Percentiles rank a stretch among this genome's conserved stretches.
Conservation (phyloP, 495 filamentous ascomycete species). For the Glonium stellatum region DNA sequence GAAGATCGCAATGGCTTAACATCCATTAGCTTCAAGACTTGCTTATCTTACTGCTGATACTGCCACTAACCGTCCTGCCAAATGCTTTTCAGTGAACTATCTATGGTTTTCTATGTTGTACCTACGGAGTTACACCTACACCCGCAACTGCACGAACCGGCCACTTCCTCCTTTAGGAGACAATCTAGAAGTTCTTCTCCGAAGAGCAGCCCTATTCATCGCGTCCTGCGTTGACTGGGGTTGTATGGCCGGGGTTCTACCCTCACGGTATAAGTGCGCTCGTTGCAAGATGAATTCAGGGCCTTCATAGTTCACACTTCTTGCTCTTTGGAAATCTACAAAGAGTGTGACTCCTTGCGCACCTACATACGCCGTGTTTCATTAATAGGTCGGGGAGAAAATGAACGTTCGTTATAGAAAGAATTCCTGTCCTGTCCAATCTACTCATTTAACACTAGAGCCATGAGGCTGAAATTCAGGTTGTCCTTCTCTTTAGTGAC, state of each 20-base stretch:
- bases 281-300: conserved; percentile 32
- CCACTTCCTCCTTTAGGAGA: conserved; percentile 25
- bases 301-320: conserved; percentile 36
- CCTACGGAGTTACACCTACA: no score
- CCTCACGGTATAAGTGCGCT: conserved; percentile 12
- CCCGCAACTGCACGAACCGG: conserved; percentile 24
- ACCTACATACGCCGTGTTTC: conserved; percentile 23
- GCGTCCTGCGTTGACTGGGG: conserved; percentile 24
- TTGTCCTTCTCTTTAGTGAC: conserved; percentile 15
- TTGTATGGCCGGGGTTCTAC: conserved; percentile 25
- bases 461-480: conserved; percentile 31
- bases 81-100: no score
- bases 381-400: neutral
- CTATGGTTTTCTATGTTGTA: no score
- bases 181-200: conserved; percentile 20
- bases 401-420: no score
- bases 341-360: conserved; percentile 34
- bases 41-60: no score
- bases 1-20: neutral
- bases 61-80: no score
- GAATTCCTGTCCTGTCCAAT: no score
- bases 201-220: conserved; percentile 24
- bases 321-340: conserved; percentile 25
- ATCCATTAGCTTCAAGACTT: no score
- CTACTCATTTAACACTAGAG: conserved; percentile 15